Evolutionary conservation across 768 basidiomycete genomes (phyloP).

Genomic region (Hemileccinum impolitum): DNA sequence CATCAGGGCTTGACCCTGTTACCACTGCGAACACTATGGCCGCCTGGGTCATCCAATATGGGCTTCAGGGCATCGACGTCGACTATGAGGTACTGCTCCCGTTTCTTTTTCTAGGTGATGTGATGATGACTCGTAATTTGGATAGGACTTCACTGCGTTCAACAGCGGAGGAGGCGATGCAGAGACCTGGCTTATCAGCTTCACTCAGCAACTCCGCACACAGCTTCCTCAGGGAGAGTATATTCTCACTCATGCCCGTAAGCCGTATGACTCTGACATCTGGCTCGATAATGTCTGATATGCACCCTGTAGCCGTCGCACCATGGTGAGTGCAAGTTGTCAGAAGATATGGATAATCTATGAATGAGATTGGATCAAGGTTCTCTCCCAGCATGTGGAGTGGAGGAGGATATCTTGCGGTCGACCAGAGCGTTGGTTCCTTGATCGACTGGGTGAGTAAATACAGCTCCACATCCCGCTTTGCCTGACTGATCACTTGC

Average conservation of each 20-base stretch:
- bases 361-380: conserved; percentile 8
- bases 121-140: not conserved
- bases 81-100: conserved; percentile 42
- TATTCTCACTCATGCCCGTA: conserved; percentile 36
- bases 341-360: not conserved
- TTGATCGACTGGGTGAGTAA: conserved; percentile 44
- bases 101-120: not conserved
- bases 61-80: conserved; percentile 51
- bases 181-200: conserved; percentile 34
- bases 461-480: not conserved
- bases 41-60: conserved; percentile 44
- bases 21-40: conserved; percentile 44
- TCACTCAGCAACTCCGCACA: conserved; percentile 31
- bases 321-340: conserved; percentile 15
- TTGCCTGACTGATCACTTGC: not conserved
- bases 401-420: conserved; percentile 38
- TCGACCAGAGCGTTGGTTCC: conserved; percentile 37
- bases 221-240: conserved; percentile 33
- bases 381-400: conserved; percentile 19
- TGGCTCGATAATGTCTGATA: not conserved
- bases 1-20: conserved; percentile 37
- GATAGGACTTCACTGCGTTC: conserved; percentile 34
- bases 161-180: conserved; percentile 36
- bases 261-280: conserved; percentile 4
- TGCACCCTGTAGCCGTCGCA: conserved; percentile 13